Base-by-base conservation (phyloP, 441 rosid genomes). In the Aquilaria agallochum region DNA sequence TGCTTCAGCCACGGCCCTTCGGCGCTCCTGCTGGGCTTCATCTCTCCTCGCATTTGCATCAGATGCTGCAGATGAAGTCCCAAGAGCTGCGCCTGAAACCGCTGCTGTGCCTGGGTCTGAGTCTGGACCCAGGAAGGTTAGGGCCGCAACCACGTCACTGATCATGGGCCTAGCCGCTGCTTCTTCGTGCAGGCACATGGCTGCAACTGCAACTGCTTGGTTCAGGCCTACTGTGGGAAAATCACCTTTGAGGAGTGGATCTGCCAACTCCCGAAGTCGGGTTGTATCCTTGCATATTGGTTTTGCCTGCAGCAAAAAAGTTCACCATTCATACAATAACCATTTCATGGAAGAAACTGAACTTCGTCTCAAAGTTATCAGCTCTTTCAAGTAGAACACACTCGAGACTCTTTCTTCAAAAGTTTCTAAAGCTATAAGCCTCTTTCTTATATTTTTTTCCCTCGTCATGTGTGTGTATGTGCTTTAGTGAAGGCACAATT, bases 171-270 rank as follows among this genome's bases (percentile, higher is more conserved):
- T 78, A 33, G 68, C 90, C 0, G 63, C 51, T 13, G 86, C 75
- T 53, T 90, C 97, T 62, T 88, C 98, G 30, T 90, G 87, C 32
- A 92, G 77, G 63, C 98, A 90, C 96, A 92, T 92, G 10, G 92
- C 90, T 0, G 98, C 88, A 0, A 86, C 84, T 5, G 92, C 98
- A 31, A 92, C 81, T 0, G 90, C 97, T 65, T 88, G 98, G 59
- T 88, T 85, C 68, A 90, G 60, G 3, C 84, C 85, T 70, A 72
- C 79, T 53, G 68, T 45, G 0, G 94, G 97, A 66, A 68, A 92
- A 2, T 78, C 74, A 31, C 82, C 81, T 7, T 65, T 48, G 0
- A 92, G 74, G 48, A 72, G 68, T 30, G 96, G 96, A 74, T 92
- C 97, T 0, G 82, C 96, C 5, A 92, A 73, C 64, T 84, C 77